Percentiles rank a stretch among this genome's conserved stretches.
These are phyloP conservation scores for Symmetrospora coprosmae DNA, from an alignment of 768 basidiomycete species.

Conservation along the genomic window DNA sequence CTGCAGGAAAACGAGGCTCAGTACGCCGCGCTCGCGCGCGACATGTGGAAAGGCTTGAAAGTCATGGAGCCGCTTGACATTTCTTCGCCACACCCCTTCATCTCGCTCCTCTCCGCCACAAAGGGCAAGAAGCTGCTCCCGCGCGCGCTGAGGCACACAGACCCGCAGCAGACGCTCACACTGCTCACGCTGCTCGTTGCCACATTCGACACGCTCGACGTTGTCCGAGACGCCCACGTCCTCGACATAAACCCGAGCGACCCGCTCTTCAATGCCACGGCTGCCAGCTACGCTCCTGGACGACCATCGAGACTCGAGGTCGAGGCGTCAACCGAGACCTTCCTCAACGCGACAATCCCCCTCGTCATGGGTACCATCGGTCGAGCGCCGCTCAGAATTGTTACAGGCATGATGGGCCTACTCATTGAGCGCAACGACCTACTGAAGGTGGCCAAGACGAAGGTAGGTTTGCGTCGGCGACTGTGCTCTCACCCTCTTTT, in stretches of 20 bases:
- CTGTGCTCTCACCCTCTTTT: constrained; percentile 3
- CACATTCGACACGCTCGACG: constrained; percentile 85
- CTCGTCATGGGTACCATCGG: constrained; percentile 71
- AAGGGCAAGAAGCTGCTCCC: constrained; percentile 91
- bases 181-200: constrained; percentile 81
- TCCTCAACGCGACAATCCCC: constrained; percentile 70
- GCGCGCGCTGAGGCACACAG: constrained; percentile 70
- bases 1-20: constrained; percentile 10
- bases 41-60: constrained; percentile 63
- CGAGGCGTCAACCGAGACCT: constrained; percentile 79
- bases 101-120: constrained; percentile 68
- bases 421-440: constrained; percentile 66
- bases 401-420: constrained; percentile 72
- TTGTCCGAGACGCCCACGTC: constrained; percentile 60
- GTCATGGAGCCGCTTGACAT: constrained; percentile 85
- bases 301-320: constrained; percentile 43
- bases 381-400: constrained; percentile 60
- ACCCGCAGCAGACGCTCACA: constrained; percentile 63
- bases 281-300: constrained; percentile 34
- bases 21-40: constrained; percentile 43
- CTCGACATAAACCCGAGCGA: constrained; percentile 44
- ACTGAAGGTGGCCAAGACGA: constrained; percentile 57
- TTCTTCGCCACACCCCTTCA: constrained; percentile 93
- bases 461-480: too few species aligned
- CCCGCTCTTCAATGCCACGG: constrained; percentile 18